A percentile compares a stretch with the other conserved stretches of the same genome.
Conservation (phyloP, 2,329 filamentous ascomycete genomes). For the Ambrosiella cleistominuta region DNA sequence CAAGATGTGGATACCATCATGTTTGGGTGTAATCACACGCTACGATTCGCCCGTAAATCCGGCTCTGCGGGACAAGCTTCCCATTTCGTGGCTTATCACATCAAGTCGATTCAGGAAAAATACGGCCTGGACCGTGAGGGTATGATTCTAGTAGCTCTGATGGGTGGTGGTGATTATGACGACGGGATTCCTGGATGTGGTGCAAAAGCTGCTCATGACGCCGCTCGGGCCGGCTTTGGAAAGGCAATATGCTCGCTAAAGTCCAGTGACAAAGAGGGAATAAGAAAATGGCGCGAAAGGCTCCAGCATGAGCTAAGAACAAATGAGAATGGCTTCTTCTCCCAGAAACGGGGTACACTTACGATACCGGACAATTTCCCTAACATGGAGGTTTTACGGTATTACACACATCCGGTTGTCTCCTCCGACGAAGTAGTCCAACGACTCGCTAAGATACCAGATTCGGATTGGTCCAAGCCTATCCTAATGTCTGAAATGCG, state of each 20-base stretch:
- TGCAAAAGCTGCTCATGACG: conserved; percentile 74
- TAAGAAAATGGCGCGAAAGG: conserved; percentile 53
- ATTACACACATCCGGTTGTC: conserved; percentile 76
- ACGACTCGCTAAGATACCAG: conserved; percentile 26
- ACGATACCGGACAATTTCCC: conserved; percentile 69
- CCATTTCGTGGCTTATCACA: conserved; percentile 60
- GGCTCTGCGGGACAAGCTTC: conserved; percentile 35
- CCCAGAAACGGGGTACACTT: conserved; percentile 54
- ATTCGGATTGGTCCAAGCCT: conserved; percentile 41
- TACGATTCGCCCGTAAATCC: conserved; percentile 37
- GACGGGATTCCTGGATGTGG: conserved; percentile 79
- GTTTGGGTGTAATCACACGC: conserved; percentile 70
- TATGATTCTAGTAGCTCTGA: conserved; percentile 84
- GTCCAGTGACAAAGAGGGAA: conserved; percentile 36
- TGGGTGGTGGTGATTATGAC: conserved; percentile 90
- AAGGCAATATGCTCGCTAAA: conserved; percentile 51
- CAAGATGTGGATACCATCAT: conserved; percentile 96
- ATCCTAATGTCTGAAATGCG: conserved; percentile 53
- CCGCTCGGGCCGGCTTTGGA: conserved; percentile 76
- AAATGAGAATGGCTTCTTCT: conserved; percentile 71
- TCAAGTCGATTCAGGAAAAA: conserved; percentile 25
- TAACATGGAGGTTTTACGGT: conserved; percentile 57
- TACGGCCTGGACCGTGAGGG: conserved; percentile 60
- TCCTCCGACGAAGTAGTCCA: conserved; percentile 43
- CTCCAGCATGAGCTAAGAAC: conserved; percentile 61